These are phyloP conservation scores for Leccinum barrowsii DNA, from an alignment of 768 basidiomycete genomes.

Conservation along the genomic window DNA sequence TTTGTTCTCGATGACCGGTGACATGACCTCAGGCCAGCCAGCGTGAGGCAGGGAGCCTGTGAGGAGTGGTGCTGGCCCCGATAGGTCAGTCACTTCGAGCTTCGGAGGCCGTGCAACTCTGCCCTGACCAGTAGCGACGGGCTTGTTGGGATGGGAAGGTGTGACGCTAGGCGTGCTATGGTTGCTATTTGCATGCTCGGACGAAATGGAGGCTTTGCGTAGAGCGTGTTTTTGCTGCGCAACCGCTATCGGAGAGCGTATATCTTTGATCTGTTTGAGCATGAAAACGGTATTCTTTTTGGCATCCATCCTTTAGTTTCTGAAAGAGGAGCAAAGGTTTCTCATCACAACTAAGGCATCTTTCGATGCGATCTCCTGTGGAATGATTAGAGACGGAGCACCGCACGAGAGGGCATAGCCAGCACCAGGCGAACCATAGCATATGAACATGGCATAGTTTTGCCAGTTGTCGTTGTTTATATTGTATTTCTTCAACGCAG, in stretches of 20 bases:
- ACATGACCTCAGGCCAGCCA: conserved; percentile 73
- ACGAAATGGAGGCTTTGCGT: conserved; percentile 61
- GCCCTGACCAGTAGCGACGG: conserved; percentile 28
- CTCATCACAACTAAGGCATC: conserved; percentile 96
- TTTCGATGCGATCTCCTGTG: conserved; percentile 74
- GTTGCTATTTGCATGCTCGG: conserved; percentile 22
- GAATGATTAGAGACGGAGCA: not conserved
- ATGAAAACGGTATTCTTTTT: conserved; percentile 99
- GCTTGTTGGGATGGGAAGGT: conserved; percentile 22
- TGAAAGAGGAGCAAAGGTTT: conserved; percentile 97
- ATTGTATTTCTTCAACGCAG: conserved; percentile 97
- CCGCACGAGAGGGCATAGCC: not conserved
- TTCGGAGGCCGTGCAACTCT: conserved; percentile 57
- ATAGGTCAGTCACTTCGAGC: conserved; percentile 66
- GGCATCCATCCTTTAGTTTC: conserved; percentile 80
- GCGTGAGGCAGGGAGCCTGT: conserved; percentile 62
- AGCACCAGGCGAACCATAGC: conserved; percentile 87
- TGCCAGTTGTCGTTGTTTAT: conserved; percentile 99
- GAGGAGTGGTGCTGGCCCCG: conserved; percentile 47
- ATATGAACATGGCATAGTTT: conserved; percentile 99
- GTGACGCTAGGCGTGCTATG: conserved; percentile 17
- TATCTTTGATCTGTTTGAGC: conserved; percentile 92
- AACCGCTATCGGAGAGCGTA: conserved; percentile 94
- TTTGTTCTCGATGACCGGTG: conserved; percentile 51
- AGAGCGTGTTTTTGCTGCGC: conserved; percentile 95